Base-by-base conservation (phyloP, 1,284 basidiomycete species). In the Ganoderma leucocontextum region DNA sequence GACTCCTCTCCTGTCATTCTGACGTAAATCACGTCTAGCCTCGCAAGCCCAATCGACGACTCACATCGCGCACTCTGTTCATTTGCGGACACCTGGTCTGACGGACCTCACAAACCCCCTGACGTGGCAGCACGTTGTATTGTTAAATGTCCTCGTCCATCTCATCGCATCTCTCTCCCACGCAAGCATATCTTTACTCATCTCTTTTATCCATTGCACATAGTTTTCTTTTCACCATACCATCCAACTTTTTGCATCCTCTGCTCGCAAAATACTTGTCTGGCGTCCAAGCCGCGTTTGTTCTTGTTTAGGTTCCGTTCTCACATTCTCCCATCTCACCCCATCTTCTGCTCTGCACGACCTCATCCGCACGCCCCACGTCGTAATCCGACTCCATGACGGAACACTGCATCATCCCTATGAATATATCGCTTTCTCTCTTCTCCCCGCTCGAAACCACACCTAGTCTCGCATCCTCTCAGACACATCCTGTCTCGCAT, bases 61-160 rank as follows among this genome's bases (percentile, higher is more conserved):
- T 35, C 39, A 36, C 33, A 35, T n/a, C 44, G 42, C 53, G 57
- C 42, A 65, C 58, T 62, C 41, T 44, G 57, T 60, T 33, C 36
- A 38, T 47, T n/a, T 33, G 47, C 57, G 58, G 62, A 66, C 69
- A 49, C 41, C 60, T 42, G 64, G 69, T 69, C 69, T 70, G 59
- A 72, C 62, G 67, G 69, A 69, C 67, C 63, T 55, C 35, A 41
- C 57, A 36, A 29, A n/a, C n/a, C 62, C 5, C 47, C n/a, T 29
- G 15, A 70, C 66, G 71, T 65, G 44, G 19, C 17, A 63, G 38
- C 42, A 63, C 69, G 69, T 70, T 72, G 71, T 72, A 72, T 65
- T 57, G 60, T 53, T 70, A 70, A 65, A 9, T 60, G 52, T 53
- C 29, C 22, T 53, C 15, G 9, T 19, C 33, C 52, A 62, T 64